A percentile compares a stretch with the other conserved stretches of the same genome.
Evolutionary conservation across 352 stramenopile genomes (phyloP).

Genomic region (Globisporangium splendens): DNA sequence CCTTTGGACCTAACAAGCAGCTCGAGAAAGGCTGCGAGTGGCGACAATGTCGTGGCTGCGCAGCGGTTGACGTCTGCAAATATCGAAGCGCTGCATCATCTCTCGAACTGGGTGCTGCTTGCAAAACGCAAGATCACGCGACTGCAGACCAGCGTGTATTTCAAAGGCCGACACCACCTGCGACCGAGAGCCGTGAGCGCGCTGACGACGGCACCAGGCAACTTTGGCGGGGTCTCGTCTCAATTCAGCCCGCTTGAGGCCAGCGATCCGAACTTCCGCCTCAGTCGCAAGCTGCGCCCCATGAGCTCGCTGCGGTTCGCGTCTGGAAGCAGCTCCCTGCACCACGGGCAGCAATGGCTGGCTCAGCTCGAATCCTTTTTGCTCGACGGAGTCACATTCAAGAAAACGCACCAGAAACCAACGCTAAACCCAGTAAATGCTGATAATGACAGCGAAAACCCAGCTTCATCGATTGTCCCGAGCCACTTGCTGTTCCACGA

Average conservation of each 20-base stretch:
- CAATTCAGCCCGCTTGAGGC: constrained; percentile 16
- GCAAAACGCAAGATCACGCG: constrained; percentile 68
- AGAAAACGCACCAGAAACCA: constrained; percentile 8
- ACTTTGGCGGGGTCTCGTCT: constrained; percentile 9
- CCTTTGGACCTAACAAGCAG: constrained; percentile 2
- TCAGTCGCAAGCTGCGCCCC: constrained; percentile 71
- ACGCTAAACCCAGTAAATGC: background rate
- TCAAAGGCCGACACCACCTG: constrained; percentile 22
- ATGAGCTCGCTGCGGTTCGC: constrained; percentile 82
- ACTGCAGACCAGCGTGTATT: constrained; percentile 36
- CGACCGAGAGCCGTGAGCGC: constrained; percentile 39
- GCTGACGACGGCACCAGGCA: constrained; percentile 36
- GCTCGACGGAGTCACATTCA: constrained; percentile 49
- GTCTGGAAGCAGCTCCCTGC: constrained; percentile 47
- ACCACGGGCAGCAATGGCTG: constrained; percentile 64
- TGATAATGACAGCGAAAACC: background rate
- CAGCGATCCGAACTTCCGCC: constrained; percentile 41
- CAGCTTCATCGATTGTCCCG: constrained; percentile 18
- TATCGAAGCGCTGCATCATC: constrained; percentile 66
- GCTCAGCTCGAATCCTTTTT: constrained; percentile 70
- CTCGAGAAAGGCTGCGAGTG: background rate
- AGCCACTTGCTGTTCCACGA: constrained; percentile 83
- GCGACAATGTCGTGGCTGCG: background rate
- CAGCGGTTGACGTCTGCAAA: constrained; percentile 53
- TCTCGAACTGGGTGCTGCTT: constrained; percentile 79